These are phyloP conservation scores for Astragalus membranaceus DNA, from an alignment of 306 rosid species.

Conservation along the genomic window DNA sequence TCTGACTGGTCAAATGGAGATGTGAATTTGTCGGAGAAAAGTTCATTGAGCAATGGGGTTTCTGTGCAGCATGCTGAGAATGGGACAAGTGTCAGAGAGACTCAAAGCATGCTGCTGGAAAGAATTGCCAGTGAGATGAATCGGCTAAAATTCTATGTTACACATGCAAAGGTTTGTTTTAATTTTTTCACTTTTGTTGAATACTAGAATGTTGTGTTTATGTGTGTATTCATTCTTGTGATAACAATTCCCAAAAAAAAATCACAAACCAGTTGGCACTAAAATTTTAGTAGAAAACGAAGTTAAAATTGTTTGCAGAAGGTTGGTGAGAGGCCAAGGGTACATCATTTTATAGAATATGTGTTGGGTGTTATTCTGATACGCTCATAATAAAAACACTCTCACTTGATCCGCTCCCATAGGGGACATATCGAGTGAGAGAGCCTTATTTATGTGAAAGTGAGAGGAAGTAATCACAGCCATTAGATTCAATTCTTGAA, in stretches of 20 bases:
- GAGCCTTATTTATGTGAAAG: no score
- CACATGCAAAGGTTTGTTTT: constrained; percentile 89
- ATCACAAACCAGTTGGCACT: not conserved
- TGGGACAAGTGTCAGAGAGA: constrained; percentile 78
- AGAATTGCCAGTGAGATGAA: constrained; percentile 98
- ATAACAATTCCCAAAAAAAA: not conserved
- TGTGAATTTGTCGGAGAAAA: constrained; percentile 45
- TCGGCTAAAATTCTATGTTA: constrained; percentile 81
- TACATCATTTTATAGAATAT: not conserved
- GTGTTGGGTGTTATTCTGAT: constrained; percentile 17
- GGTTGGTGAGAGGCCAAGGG: constrained; percentile 5
- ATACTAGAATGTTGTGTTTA: not conserved
- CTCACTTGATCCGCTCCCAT: no score
- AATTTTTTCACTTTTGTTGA: constrained; percentile 6
- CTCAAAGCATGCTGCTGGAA: constrained; percentile 94
- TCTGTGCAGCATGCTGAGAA: constrained; percentile 61
- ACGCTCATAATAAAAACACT: no score
- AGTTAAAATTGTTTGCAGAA: constrained; percentile 8
- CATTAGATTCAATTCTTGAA: no score
- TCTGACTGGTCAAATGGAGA: constrained; percentile 84
- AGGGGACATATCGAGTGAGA: no score
- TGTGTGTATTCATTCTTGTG: not conserved
- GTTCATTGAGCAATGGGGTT: constrained; percentile 51
- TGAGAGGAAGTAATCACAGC: no score
- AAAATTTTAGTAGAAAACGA: not conserved